A percentile compares a stretch with the other conserved stretches of the same genome.
phyloP scores from a whole-genome alignment of 2,329 filamentous ascomycete genomes.

The Kalmusia sp. region DNA sequence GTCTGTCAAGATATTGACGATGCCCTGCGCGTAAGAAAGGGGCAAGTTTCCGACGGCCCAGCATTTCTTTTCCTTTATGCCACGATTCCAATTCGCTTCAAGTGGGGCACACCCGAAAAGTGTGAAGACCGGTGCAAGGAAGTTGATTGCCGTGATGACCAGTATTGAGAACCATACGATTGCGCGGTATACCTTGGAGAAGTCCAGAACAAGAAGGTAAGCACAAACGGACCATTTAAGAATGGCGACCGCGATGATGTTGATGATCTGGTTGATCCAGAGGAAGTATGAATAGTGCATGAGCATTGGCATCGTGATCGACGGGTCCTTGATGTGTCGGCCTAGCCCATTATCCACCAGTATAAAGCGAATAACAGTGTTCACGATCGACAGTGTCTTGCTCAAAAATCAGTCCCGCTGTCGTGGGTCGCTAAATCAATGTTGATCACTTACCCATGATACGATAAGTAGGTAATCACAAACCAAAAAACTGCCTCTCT shows the following conservation, averaged over 20 bases:
- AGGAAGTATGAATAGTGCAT: slow-evolving; percentile 28
- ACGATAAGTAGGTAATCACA: slow-evolving; percentile 37
- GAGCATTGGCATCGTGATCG: slow-evolving; percentile 21
- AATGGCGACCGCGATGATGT: slow-evolving; percentile 37
- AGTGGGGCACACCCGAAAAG: slow-evolving; percentile 36
- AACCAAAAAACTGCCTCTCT: slow-evolving; percentile 27
- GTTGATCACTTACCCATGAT: slow-evolving; percentile 26
- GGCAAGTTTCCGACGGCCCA: slow-evolving; percentile 29
- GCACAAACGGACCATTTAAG: slow-evolving; percentile 40
- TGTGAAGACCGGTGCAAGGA: slow-evolving; percentile 30
- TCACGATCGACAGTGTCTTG: slow-evolving; percentile 26
- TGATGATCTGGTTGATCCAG: slow-evolving; percentile 33
- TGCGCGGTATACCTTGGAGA: slow-evolving; percentile 30
- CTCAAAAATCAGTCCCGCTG: slow-evolving; percentile 11
- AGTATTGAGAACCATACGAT: slow-evolving; percentile 37
- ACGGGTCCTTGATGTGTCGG: slow-evolving; percentile 32
- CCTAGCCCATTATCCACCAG: slow-evolving; percentile 28
- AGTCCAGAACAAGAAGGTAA: slow-evolving; percentile 37
- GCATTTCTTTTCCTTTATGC: slow-evolving; percentile 23
- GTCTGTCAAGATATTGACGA: slow-evolving; percentile 39
- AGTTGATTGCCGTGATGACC: slow-evolving; percentile 35
- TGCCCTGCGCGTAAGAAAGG: slow-evolving; percentile 33
- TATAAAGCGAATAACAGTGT: slow-evolving; percentile 18
- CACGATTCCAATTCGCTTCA: slow-evolving; percentile 36
- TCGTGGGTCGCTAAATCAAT: background rate